Evolutionary conservation across 768 basidiomycete species (phyloP), one percentile per base, ranked within the genome.

Genomic region (Suillus cothurnatus): DNA sequence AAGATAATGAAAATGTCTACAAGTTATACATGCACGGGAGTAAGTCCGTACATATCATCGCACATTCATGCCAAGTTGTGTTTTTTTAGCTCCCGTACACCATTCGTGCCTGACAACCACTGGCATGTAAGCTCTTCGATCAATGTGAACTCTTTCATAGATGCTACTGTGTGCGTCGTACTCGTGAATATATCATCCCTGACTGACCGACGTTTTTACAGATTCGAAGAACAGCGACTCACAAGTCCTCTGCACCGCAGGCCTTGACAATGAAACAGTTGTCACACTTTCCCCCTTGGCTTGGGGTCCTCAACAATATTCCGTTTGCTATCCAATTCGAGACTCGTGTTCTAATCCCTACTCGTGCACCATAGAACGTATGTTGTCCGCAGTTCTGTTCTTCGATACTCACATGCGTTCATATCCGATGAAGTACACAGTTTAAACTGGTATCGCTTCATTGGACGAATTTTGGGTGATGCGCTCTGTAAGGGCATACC

Each of bases 401-500:
- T 36, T 50, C 55, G 49, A 50, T 55, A 12, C 59, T 45, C 21
- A 64, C 41, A 17, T 26, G 50, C 53, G 15, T 56, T n/a, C 17
- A 34, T 32, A 62, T 52, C 47, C 26, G 21, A 23, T 66, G 8
- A 71, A 96, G 92, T 85, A 0, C 90, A 94, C 72, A 95, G 89
- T 72, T 80, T 98, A 56, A 87, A 85, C 50, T 99, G 97, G 97
- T 99, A 93, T 73, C 85, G 88, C 1, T 95, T 97, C 76, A 91
- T 98, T 66, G 97, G 97, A 0, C 84, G 94, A 2, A 93, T 99
- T 26, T 82, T 99, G 1, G 97, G 97, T 6, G 98, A 99, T 74
- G 97, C 97, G 0, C 82, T 99, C 73, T 99, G 99, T 71, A 94
- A 98, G 61, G 95, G 96, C 1, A 97, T 99, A 55, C 81, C 99